Evolutionary conservation across 75 land plant species (phyloP).

Genomic region (Pseudotsuga menziesii): DNA sequence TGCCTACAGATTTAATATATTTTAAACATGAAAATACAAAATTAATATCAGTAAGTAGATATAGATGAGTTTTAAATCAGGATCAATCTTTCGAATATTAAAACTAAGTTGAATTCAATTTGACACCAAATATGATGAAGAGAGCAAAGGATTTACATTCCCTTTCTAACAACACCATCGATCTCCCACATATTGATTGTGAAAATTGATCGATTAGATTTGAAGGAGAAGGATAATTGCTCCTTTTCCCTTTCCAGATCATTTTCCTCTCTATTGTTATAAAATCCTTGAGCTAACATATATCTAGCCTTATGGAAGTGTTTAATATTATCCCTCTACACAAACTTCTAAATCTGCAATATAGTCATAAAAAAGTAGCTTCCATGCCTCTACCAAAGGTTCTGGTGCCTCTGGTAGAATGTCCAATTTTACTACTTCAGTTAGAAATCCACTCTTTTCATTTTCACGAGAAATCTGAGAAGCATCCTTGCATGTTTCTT

Average conservation of each 20-base stretch:
- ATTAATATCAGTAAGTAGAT: background rate
- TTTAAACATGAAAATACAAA: background rate
- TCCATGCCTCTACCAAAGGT: conserved; percentile 54
- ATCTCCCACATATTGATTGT: conserved; percentile 99
- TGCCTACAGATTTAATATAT: conserved; percentile 43
- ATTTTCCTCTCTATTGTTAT: conserved; percentile 50
- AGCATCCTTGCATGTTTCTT: conserved; percentile 16
- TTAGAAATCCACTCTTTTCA: background rate
- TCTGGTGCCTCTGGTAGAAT: conserved; percentile 11
- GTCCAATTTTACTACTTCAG: conserved; percentile 9
- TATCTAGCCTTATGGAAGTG: conserved; percentile 98
- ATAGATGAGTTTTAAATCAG: background rate
- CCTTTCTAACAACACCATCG: conserved; percentile 71
- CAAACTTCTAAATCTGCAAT: conserved; percentile 74
- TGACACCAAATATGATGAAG: background rate
- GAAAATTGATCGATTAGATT: conserved; percentile 83
- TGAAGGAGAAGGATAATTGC: conserved; percentile 97
- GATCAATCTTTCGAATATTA: background rate
- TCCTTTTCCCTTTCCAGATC: conserved; percentile 89
- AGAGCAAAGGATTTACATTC: conserved; percentile 39
- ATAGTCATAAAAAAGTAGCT: conserved; percentile 73
- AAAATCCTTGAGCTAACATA: conserved; percentile 71
- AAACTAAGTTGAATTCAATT: background rate
- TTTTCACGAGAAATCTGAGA: conserved; percentile 2
- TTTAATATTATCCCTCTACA: conserved; percentile 93